A percentile compares a stretch with the other conserved stretches of the same genome.
Evolutionary conservation across 2,329 filamentous ascomycete genomes (phyloP).

Genomic region (Fusarium concolor): DNA sequence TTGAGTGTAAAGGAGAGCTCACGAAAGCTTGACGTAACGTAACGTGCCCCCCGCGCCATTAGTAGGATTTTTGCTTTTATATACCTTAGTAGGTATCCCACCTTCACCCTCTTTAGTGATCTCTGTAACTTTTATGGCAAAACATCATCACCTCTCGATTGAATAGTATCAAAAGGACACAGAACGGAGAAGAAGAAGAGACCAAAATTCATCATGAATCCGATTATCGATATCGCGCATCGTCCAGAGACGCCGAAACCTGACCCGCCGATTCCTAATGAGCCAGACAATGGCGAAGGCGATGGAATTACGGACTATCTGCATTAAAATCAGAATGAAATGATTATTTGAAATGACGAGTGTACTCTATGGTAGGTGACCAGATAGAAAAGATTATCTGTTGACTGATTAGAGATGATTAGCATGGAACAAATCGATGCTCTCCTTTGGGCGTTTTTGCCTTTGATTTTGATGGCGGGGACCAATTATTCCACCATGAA

Average conservation of each 20-base stretch:
- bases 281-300: conserved; percentile 48
- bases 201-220: conserved; percentile 17
- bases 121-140: conserved; percentile 1
- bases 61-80: conserved; percentile 17
- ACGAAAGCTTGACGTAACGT: conserved; percentile 35
- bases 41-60: conserved; percentile 27
- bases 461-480: too few species aligned
- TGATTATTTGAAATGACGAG: background rate
- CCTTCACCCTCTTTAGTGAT: background rate
- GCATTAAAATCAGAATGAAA: conserved; percentile 1
- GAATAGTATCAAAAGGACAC: too few species aligned
- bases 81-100: conserved; percentile 8
- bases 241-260: conserved; percentile 51
- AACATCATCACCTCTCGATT: background rate
- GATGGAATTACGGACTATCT: conserved; percentile 49
- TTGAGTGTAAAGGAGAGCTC: conserved; percentile 7
- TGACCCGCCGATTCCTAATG: conserved; percentile 47
- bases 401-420: conserved; percentile 30
- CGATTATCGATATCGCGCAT: conserved; percentile 21
- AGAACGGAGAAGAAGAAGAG: background rate
- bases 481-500: background rate
- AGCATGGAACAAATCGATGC: conserved; percentile 4
- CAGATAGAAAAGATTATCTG: conserved; percentile 1
- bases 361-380: conserved; percentile 22
- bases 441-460: too few species aligned